A percentile compares a stretch with the other conserved stretches of the same genome.
Evolutionary conservation across 345 rosid genomes (phyloP).

Genomic region (Anacardium occidentale): DNA sequence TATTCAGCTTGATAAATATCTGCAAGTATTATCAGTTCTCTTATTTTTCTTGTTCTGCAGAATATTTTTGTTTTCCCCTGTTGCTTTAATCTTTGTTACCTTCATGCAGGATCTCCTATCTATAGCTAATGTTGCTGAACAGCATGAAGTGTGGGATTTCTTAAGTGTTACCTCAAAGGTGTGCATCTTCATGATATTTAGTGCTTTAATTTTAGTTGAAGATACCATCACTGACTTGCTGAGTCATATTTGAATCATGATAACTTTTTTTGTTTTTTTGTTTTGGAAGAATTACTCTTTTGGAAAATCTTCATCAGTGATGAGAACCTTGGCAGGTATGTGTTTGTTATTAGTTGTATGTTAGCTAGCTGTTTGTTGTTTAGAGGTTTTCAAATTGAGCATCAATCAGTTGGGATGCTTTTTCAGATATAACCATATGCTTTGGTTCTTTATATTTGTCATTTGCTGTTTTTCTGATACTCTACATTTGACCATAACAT

Average conservation of each 20-base stretch:
- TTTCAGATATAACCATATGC: not conserved
- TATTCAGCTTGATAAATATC: conserved; percentile 90
- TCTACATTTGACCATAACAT: not conserved
- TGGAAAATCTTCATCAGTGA: conserved; percentile 91
- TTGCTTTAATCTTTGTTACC: conserved; percentile 19
- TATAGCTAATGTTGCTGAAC: conserved; percentile 97
- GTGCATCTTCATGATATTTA: conserved; percentile 19
- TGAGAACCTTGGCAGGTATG: conserved; percentile 93
- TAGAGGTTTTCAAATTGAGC: not conserved
- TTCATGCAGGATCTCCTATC: conserved; percentile 82
- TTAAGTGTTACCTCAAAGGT: conserved; percentile 90
- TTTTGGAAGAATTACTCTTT: conserved; percentile 84
- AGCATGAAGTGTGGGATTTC: conserved; percentile 99
- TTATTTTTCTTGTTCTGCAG: conserved; percentile 18
- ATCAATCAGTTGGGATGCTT: not conserved
- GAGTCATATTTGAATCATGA: conserved; percentile 14
- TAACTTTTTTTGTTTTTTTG: conserved; percentile 16
- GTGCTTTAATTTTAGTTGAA: not conserved
- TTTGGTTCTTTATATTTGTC: not conserved
- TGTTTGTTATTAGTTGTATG: conserved; percentile 1
- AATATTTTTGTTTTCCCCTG: conserved; percentile 13
- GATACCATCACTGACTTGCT: not conserved
- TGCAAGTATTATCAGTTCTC: conserved; percentile 56
- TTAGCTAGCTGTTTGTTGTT: not conserved
- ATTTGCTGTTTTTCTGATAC: not conserved